Evolutionary conservation across 73 alveolate species (phyloP).

Genomic region (Tetrahymena malaccensis): DNA sequence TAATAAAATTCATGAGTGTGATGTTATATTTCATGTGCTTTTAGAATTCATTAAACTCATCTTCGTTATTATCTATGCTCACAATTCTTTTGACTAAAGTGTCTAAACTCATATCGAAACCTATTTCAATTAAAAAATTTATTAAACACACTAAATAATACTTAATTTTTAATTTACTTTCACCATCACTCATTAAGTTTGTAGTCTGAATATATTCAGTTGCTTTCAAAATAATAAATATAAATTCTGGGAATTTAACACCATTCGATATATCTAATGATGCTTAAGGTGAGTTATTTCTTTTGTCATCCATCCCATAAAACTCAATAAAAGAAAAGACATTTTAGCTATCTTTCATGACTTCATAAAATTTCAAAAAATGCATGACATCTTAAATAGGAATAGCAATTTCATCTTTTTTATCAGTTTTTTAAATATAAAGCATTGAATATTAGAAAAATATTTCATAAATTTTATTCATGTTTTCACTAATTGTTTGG

Average conservation of each 20-base stretch:
- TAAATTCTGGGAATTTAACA: conserved; percentile 27
- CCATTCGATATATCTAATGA: background rate
- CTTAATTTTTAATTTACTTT: background rate
- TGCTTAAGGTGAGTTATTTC: conserved; percentile 2
- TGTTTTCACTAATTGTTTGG: background rate
- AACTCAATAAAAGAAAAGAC: conserved; percentile 16
- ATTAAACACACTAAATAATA: background rate
- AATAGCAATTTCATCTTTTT: conserved; percentile 38
- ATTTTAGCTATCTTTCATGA: conserved; percentile 15
- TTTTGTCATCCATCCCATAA: conserved; percentile 16
- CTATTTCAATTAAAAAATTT: background rate
- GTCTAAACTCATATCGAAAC: background rate
- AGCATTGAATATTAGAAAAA: conserved; percentile 21
- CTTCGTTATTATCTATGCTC: conserved; percentile 2
- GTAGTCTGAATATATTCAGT: conserved; percentile 22
- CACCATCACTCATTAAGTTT: conserved; percentile 25
- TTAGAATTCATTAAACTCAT: conserved; percentile 33
- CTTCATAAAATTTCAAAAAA: conserved; percentile 23
- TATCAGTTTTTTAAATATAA: conserved; percentile 10
- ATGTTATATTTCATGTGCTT: conserved; percentile 33
- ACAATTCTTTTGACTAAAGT: conserved; percentile 24
- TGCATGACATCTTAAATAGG: conserved; percentile 41
- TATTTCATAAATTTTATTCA: conserved; percentile 9
- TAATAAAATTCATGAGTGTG: conserved; percentile 8
- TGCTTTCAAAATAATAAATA: conserved; percentile 15